These are phyloP conservation scores for Fraxinus quadrangulata DNA, from an alignment of 257 asterid genomes.

Conservation along the genomic window DNA sequence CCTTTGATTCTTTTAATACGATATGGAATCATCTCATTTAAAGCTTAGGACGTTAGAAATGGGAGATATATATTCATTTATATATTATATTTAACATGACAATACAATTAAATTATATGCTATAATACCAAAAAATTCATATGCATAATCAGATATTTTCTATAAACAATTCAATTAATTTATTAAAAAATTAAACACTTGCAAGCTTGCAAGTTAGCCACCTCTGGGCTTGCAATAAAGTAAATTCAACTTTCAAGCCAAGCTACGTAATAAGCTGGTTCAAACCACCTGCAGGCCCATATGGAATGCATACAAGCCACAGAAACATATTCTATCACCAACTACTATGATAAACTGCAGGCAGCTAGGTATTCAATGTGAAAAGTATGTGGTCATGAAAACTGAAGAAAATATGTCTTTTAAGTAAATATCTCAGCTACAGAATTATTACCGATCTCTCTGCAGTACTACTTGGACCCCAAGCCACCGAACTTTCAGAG, in stretches of 20 bases:
- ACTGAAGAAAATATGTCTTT: constrained; percentile 11
- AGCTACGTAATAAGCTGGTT: neutral
- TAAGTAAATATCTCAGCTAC: neutral
- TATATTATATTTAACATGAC: neutral
- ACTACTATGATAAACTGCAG: neutral
- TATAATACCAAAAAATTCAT: neutral
- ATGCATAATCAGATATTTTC: neutral
- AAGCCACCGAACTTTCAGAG: constrained; percentile 53
- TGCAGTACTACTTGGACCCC: constrained; percentile 57
- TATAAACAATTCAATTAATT: neutral
- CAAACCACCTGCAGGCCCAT: neutral
- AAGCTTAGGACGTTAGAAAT: neutral
- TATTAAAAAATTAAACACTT: neutral
- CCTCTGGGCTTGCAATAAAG: neutral
- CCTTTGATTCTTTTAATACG: neutral
- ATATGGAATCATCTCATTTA: neutral
- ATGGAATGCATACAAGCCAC: constrained; percentile 15
- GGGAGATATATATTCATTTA: neutral
- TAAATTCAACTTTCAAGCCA: neutral
- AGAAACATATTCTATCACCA: constrained; percentile 6
- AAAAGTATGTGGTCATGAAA: neutral
- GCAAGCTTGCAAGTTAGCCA: neutral
- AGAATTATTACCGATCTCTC: constrained; percentile 71
- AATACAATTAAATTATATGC: neutral
- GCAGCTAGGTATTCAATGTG: neutral